Evolutionary conservation across 257 asterid species (phyloP).

Genomic region (Oldenlandia corymbosa): DNA sequence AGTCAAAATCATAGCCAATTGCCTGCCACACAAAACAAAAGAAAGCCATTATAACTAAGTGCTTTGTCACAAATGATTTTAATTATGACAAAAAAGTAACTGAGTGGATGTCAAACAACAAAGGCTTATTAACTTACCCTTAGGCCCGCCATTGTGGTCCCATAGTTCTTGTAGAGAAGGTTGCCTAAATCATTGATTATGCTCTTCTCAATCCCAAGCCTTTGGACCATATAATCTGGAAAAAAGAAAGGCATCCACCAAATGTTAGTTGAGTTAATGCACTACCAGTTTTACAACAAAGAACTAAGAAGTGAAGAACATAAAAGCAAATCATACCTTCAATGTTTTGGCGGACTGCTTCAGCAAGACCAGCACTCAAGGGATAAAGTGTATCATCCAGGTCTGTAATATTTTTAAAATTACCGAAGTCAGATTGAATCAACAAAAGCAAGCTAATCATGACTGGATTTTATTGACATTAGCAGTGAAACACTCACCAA

Average conservation of each 20-base stretch:
- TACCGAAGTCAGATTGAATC: neutral
- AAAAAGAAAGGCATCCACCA: neutral
- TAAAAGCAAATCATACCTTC: constrained; percentile 41
- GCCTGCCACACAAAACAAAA: constrained; percentile 51
- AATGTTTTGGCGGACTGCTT: constrained; percentile 59
- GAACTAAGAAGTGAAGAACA: neutral
- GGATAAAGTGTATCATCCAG: constrained; percentile 96
- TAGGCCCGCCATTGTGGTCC: constrained; percentile 99
- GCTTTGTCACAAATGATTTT: neutral
- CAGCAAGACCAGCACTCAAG: constrained; percentile 67
- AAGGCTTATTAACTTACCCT: too few relatives aligned
- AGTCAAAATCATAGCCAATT: constrained; percentile 89
- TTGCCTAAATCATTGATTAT: constrained; percentile 57
- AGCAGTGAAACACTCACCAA: constrained; percentile 41
- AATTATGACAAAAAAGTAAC: neutral
- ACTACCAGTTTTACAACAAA: neutral
- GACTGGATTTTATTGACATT: neutral
- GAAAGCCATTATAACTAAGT: neutral
- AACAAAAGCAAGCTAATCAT: neutral
- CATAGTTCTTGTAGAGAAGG: constrained; percentile 76
- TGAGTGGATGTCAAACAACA: neutral
- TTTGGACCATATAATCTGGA: constrained; percentile 76
- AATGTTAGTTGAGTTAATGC: constrained; percentile 7
- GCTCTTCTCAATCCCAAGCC: constrained; percentile 64
- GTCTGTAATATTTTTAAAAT: constrained; percentile 39